Evolutionary conservation across 78 protist genomes (phyloP), one percentile per base, ranked within the genome.

Genomic region (Dictyostelium citrinum): DNA sequence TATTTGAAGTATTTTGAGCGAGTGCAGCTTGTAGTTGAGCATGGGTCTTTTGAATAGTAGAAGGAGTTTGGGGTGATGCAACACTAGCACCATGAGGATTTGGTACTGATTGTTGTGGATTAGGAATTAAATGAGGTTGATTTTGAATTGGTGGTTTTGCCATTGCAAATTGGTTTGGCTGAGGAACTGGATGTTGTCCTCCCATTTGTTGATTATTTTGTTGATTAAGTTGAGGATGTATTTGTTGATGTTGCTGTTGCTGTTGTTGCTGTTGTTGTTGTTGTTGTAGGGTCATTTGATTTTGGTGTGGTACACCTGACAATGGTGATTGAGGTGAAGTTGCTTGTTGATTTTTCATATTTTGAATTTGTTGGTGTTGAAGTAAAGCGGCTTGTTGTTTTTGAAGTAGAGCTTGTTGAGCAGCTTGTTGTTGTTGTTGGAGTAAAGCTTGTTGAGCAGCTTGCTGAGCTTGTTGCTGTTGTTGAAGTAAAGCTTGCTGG

Each of bases 331-430:
- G 55, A 16, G 24, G 84, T 58, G 51, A 49, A 24, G 76, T 72
- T 43, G 37, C 83, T 27, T 84, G 91, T 27, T 84, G 91, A n/a
- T 29, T 29, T 33, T 79, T 22, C 37, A 51, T 60, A 29, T 58
- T 60, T 17, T 79, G 84, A 29, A 51, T 6, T 79, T 55, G 71
- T 22, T 51, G 83, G 2, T 79, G 67, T 55, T 51, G 70, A n/a
- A n/a, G n/a, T n/a, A n/a, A n/a, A n/a, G n/a, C n/a, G 60, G 43
- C 43, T 4, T 39, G 60, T 51, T 51, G 6, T 71, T 71, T 45
- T 9, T 31, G 78, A 14, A 24, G 43, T 10, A 35, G 46, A 31
- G 55, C 78, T 82, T 60, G 31, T 20, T 16, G 39, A 20, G 64
- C 24, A 3, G 20, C 14, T 45, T 60, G 68, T 64, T 82, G 35